Evolutionary conservation across 805 yeast genomes (phyloP).

Genomic region (Alloascoidea hylecoeti): DNA sequence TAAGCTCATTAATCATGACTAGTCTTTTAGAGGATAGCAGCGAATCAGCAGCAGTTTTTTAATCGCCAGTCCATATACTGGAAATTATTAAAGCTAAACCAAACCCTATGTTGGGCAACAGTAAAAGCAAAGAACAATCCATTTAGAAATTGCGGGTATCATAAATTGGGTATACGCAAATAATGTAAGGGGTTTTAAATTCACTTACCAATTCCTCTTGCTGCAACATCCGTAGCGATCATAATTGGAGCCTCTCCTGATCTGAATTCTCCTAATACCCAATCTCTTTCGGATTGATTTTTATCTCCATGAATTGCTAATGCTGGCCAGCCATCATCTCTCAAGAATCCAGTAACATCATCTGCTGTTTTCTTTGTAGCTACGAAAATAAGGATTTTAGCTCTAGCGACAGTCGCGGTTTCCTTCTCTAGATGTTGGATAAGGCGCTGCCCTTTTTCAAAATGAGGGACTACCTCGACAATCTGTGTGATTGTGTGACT

Average conservation of each 20-base stretch:
- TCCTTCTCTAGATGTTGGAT: conserved; percentile 73
- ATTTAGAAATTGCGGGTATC: conserved; percentile 3
- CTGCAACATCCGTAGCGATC: conserved; percentile 99
- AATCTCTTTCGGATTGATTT: conserved; percentile 95
- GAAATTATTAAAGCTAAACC: conserved; percentile 1
- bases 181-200: too few relatives aligned
- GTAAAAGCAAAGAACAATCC: conserved; percentile 10
- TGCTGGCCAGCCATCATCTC: conserved; percentile 98
- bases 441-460: conserved; percentile 87
- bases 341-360: conserved; percentile 78
- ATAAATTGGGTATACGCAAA: conserved; percentile 7
- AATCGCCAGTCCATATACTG: neutral
- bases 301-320: conserved; percentile 98
- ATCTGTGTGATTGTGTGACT: conserved; percentile 91
- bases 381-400: conserved; percentile 79
- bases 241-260: conserved; percentile 86
- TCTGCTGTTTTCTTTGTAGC: conserved; percentile 98
- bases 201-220: conserved; percentile 98
- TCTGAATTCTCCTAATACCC: conserved; percentile 92
- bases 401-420: conserved; percentile 28
- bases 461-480: conserved; percentile 83
- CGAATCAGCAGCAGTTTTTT: too few relatives aligned
- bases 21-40: too few relatives aligned
- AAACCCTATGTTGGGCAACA: neutral
- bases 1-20: too few relatives aligned